Conservation (phyloP, 148 eudicot species). For the Camellia sinensis region DNA sequence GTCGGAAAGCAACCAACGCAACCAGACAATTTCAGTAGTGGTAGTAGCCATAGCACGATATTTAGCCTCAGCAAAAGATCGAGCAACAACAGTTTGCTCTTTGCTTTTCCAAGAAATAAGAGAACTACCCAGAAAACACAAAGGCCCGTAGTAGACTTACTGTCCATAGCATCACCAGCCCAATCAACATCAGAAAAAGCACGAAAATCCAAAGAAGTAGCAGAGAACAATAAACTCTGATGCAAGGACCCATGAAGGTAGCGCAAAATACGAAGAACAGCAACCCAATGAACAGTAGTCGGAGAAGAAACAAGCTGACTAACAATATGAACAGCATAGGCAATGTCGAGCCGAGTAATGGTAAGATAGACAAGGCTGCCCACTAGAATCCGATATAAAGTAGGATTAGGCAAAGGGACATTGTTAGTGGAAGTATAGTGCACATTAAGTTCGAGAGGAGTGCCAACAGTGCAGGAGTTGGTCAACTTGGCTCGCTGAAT, state of each 20-base stretch:
- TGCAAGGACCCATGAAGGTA: not conserved
- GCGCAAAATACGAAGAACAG: not conserved
- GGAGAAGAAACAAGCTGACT: not conserved
- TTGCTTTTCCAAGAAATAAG: not conserved
- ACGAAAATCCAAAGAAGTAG: no score
- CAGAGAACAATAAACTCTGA: not conserved
- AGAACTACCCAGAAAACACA: not conserved
- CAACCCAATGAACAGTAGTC: not conserved
- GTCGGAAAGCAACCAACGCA: not conserved
- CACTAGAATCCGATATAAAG: no score
- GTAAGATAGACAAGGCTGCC: no score
- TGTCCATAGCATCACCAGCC: no score
- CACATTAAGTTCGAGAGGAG: no score
- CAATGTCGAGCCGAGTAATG: not conserved
- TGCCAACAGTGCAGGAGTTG: no score
- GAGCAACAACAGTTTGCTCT: not conserved
- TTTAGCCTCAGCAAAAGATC: not conserved
- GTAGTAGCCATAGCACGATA: not conserved
- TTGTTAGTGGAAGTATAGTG: no score
- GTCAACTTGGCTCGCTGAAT: no score
- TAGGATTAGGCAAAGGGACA: no score
- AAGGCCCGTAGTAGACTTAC: no score
- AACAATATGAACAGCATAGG: not conserved
- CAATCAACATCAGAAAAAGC: no score
- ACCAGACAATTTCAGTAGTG: not conserved